Evolutionary conservation across 441 rosid species (phyloP).

Genomic region (Aquilaria agallochum): DNA sequence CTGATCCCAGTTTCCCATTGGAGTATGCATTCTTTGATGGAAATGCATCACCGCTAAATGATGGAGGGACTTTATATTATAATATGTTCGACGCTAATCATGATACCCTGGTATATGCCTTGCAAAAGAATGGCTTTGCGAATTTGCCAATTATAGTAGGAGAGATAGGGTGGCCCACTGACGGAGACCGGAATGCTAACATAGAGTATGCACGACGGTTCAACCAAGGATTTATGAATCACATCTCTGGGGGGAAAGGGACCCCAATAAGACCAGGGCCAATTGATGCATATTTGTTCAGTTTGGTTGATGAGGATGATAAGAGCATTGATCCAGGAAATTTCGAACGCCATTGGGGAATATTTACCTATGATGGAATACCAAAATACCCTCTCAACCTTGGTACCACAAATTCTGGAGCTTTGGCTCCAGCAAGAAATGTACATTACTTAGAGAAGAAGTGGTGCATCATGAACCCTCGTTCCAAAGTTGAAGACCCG

Average conservation of each 20-base stretch:
- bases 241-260: constrained; percentile 80
- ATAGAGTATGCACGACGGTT: constrained; percentile 65
- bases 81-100: constrained; percentile 95
- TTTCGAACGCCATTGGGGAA: constrained; percentile 97
- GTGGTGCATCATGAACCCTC: constrained; percentile 82
- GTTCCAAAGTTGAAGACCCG: constrained; percentile 63
- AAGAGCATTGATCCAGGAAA: constrained; percentile 91
- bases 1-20: constrained; percentile 64
- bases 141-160: constrained; percentile 82
- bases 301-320: constrained; percentile 90
- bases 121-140: constrained; percentile 80
- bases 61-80: constrained; percentile 61
- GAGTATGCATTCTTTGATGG: constrained; percentile 98
- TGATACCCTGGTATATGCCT: constrained; percentile 74
- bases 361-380: constrained; percentile 70
- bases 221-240: constrained; percentile 90
- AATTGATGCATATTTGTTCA: constrained; percentile 75
- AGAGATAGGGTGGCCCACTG: constrained; percentile 97
- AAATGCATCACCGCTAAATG: constrained; percentile 49
- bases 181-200: constrained; percentile 81
- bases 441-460: constrained; percentile 46
- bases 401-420: constrained; percentile 72
- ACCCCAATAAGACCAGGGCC: constrained; percentile 88
- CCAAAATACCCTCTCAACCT: constrained; percentile 75
- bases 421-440: constrained; percentile 49